Evolutionary conservation across 2,329 filamentous ascomycete genomes (phyloP).

Genomic region (Kalmusia sp.): DNA sequence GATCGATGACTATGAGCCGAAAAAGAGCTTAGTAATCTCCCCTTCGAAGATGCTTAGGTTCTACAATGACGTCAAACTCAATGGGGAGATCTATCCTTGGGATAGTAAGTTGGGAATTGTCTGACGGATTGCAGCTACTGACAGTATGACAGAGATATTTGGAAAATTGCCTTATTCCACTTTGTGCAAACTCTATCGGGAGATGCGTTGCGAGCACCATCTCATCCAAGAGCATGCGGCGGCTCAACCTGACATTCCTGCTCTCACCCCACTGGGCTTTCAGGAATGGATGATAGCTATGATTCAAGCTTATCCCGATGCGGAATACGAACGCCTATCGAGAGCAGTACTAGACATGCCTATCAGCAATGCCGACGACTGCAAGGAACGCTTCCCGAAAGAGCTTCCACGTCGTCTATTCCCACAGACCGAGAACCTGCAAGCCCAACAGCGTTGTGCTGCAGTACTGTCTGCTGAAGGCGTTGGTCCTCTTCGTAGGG

Average conservation of each 20-base stretch:
- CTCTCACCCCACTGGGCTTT: conserved; percentile 56
- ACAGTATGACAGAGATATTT: conserved; percentile 46
- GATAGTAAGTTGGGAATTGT: conserved; percentile 56
- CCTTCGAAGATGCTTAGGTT: conserved; percentile 78
- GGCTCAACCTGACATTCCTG: conserved; percentile 53
- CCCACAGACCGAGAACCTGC: conserved; percentile 64
- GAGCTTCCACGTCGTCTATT: conserved; percentile 78
- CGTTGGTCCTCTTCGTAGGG: conserved; percentile 42
- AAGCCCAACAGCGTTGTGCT: conserved; percentile 66
- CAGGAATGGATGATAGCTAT: conserved; percentile 72
- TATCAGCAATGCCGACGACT: conserved; percentile 69
- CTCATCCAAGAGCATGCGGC: conserved; percentile 53
- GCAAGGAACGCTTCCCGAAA: conserved; percentile 77
- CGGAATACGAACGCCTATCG: conserved; percentile 74
- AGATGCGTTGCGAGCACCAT: conserved; percentile 57
- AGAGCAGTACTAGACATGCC: conserved; percentile 74
- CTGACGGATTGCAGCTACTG: conserved; percentile 7
- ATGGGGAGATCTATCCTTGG: conserved; percentile 73
- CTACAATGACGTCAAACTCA: conserved; percentile 71
- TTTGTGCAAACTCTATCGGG: conserved; percentile 55
- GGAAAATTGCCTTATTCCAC: conserved; percentile 49
- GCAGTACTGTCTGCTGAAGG: conserved; percentile 63
- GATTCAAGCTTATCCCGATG: conserved; percentile 77
- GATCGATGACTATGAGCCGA: conserved; percentile 74
- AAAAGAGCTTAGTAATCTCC: conserved; percentile 73